Percentiles rank a stretch among this genome's conserved stretches.
These are phyloP conservation scores for Paracorniculantispora psalliotae DNA, from an alignment of 2,329 filamentous ascomycete genomes.

Conservation along the genomic window DNA sequence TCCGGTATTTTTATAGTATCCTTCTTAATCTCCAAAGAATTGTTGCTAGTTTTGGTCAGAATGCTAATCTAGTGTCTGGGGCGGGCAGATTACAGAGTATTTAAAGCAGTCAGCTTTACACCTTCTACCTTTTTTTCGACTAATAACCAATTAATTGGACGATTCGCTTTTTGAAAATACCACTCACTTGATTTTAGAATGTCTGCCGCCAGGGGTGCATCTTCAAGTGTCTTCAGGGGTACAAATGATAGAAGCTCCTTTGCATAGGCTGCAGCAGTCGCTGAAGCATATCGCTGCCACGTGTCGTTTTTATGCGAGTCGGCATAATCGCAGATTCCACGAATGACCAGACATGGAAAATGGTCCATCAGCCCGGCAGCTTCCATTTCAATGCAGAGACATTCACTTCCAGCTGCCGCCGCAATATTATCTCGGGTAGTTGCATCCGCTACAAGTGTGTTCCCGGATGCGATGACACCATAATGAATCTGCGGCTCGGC, in stretches of 20 bases:
- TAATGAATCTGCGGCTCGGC: slow-evolving; percentile 19
- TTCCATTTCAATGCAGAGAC: slow-evolving; percentile 25
- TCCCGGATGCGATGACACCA: slow-evolving; percentile 22
- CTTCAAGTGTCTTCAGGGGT: too few relatives aligned
- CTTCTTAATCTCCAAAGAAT: too few relatives aligned
- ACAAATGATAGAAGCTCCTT: not conserved
- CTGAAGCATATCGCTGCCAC: slow-evolving; percentile 22
- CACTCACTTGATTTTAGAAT: too few relatives aligned
- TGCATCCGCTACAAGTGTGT: slow-evolving; percentile 17
- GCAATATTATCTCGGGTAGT: slow-evolving; percentile 13
- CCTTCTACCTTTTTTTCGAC: too few relatives aligned
- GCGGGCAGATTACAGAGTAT: too few relatives aligned
- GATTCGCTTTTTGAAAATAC: too few relatives aligned
- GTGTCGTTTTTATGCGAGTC: slow-evolving; percentile 24
- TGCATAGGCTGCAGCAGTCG: slow-evolving; percentile 19
- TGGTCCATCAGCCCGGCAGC: slow-evolving; percentile 13
- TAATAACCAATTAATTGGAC: too few relatives aligned
- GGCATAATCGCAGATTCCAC: slow-evolving; percentile 30
- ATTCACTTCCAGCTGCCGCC: not conserved
- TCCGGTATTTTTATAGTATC: too few relatives aligned
- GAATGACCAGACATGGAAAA: slow-evolving; percentile 26
- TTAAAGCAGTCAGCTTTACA: too few relatives aligned
- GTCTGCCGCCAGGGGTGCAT: too few relatives aligned
- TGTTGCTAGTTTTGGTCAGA: too few relatives aligned
- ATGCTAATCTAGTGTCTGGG: too few relatives aligned